These are phyloP conservation scores for Termitomyces sp. DNA, from an alignment of 768 basidiomycete genomes.

Conservation along the genomic window DNA sequence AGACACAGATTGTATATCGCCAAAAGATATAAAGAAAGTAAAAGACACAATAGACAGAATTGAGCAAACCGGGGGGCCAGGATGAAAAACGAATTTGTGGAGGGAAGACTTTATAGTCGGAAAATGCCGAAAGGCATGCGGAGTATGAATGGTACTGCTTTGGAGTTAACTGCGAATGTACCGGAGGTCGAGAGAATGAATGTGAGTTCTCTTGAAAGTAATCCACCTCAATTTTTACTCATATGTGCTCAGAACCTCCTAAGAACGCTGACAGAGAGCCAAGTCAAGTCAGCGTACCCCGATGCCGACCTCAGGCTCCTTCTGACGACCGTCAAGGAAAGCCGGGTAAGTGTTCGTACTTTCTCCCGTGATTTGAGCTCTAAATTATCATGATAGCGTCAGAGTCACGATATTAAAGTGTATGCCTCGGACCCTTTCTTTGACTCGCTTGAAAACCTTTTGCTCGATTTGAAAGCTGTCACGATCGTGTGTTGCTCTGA, in stretches of 20 bases:
- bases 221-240: constrained; percentile 22
- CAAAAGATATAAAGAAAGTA: neutral
- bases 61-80: neutral
- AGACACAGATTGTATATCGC: no score
- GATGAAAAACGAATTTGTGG: neutral
- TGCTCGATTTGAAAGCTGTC: constrained; percentile 79
- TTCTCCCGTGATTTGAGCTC: constrained; percentile 15
- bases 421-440: constrained; percentile 76
- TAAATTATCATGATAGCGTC: constrained; percentile 22
- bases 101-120: constrained; percentile 2
- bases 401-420: constrained; percentile 63
- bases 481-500: constrained; percentile 50
- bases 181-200: constrained; percentile 39
- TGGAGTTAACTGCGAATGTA: constrained; percentile 20
- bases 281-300: constrained; percentile 54
- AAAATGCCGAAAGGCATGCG: constrained; percentile 13
- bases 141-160: constrained; percentile 16
- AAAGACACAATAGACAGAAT: neutral
- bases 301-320: constrained; percentile 79
- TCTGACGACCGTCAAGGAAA: constrained; percentile 82
- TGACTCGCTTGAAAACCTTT: constrained; percentile 87
- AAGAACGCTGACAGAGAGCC: constrained; percentile 78
- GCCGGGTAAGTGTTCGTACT: constrained; percentile 60
- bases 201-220: constrained; percentile 28
- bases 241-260: constrained; percentile 70